These are phyloP conservation scores for Didymella lethalis DNA, from an alignment of 2,329 filamentous ascomycete species.

Conservation along the genomic window DNA sequence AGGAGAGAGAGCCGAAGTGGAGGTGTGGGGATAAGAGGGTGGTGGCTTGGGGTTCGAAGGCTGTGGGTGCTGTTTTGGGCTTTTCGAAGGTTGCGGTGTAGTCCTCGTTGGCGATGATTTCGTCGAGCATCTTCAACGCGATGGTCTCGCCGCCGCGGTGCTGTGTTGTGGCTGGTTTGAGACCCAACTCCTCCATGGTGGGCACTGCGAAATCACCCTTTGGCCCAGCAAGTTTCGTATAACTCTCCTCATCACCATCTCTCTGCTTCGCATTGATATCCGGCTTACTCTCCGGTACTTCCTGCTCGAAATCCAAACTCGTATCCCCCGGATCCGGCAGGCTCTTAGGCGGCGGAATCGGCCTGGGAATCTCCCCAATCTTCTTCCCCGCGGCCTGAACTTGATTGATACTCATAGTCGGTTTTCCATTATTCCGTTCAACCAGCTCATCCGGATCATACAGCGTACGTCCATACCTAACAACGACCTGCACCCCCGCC, in stretches of 20 bases:
- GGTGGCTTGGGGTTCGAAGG: conserved; percentile 75
- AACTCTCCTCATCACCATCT: conserved; percentile 64
- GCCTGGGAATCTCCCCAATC: conserved; percentile 67
- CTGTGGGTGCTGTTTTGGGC: conserved; percentile 76
- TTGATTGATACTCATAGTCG: conserved; percentile 77
- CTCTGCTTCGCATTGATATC: conserved; percentile 70
- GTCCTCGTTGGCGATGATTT: conserved; percentile 67
- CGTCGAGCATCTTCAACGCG: conserved; percentile 66
- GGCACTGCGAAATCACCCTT: conserved; percentile 74
- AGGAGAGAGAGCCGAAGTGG: conserved; percentile 77
- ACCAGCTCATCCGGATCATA: conserved; percentile 78
- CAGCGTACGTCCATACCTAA: conserved; percentile 70
- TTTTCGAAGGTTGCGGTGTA: conserved; percentile 80
- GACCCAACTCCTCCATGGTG: conserved; percentile 73
- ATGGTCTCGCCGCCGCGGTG: conserved; percentile 75
- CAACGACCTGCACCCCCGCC: conserved; percentile 73
- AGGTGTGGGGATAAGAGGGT: conserved; percentile 76
- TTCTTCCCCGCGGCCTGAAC: conserved; percentile 67
- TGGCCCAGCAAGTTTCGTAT: conserved; percentile 69
- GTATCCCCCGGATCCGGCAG: conserved; percentile 73
- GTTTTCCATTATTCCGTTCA: conserved; percentile 69
- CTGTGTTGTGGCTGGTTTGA: conserved; percentile 67
- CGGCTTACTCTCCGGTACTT: conserved; percentile 58
- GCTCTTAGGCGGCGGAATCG: conserved; percentile 65
- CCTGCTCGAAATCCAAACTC: conserved; percentile 66